These are phyloP conservation scores for Paecilomyces sp. DNA, from an alignment of 2,329 filamentous ascomycete species.

Conservation along the genomic window DNA sequence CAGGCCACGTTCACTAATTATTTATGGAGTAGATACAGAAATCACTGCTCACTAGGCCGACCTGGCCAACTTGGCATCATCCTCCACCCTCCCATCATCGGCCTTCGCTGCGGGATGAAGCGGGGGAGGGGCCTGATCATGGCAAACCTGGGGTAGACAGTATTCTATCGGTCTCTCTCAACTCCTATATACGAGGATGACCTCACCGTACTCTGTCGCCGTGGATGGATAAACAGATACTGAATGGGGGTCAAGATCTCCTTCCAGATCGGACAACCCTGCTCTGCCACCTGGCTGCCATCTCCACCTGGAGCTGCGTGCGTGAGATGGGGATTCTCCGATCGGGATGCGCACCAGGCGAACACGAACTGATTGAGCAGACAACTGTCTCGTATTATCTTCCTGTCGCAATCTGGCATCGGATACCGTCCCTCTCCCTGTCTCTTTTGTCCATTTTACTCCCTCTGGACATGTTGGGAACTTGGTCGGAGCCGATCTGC, in stretches of 20 bases:
- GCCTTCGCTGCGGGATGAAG: background rate
- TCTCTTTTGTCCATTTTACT: too few relatives aligned
- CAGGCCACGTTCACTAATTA: background rate
- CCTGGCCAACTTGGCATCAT: background rate
- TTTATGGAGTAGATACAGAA: too few relatives aligned
- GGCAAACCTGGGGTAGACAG: background rate
- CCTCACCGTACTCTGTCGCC: background rate
- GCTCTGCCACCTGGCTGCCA: background rate
- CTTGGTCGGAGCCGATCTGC: too few relatives aligned
- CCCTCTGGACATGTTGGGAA: too few relatives aligned
- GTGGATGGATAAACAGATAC: background rate
- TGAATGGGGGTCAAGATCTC: background rate
- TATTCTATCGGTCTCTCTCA: background rate
- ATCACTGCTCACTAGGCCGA: background rate
- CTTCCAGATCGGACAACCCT: background rate
- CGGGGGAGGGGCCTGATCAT: background rate
- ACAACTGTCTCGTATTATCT: background rate
- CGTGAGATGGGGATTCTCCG: background rate
- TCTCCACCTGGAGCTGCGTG: background rate
- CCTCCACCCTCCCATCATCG: background rate
- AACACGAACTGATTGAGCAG: background rate
- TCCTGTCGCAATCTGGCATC: background rate
- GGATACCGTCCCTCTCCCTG: too few relatives aligned
- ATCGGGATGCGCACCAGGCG: background rate
- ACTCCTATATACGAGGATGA: background rate